phyloP scores from a whole-genome alignment of 495 filamentous ascomycete species.

The Tirmania nivea region DNA sequence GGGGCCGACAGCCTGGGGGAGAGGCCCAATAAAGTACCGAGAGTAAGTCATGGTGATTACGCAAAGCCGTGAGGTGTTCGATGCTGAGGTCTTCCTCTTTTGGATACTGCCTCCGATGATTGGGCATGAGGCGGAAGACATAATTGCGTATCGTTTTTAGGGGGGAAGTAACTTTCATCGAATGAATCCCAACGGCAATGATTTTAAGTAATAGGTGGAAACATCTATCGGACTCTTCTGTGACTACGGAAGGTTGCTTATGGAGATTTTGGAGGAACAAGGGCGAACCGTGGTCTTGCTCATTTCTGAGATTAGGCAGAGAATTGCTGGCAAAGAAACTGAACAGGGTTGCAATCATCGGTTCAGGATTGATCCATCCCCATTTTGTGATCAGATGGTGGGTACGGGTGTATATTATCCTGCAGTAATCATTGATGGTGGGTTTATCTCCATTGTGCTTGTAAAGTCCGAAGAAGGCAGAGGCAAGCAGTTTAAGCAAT shows the following conservation, averaged over 20 bases:
- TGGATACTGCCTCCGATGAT: conserved; percentile 59
- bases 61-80: conserved; percentile 60
- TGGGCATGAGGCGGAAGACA: conserved; percentile 53
- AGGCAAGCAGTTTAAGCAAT: conserved; percentile 41
- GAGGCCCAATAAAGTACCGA: conserved; percentile 75
- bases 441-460: conserved; percentile 31
- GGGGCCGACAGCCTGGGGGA: conserved; percentile 46
- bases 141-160: conserved; percentile 55
- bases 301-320: conserved; percentile 51
- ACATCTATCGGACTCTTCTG: conserved; percentile 50
- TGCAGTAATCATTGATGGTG: conserved; percentile 64
- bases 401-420: conserved; percentile 50
- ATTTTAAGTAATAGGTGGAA: conserved; percentile 90
- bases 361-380: conserved; percentile 68
- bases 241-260: conserved; percentile 34
- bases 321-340: conserved; percentile 71
- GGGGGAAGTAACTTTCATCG: conserved; percentile 25
- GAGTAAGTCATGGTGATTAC: conserved; percentile 86
- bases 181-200: conserved; percentile 44
- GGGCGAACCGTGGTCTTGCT: conserved; percentile 55
- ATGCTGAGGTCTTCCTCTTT: conserved; percentile 56
- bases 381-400: conserved; percentile 56
- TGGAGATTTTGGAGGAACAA: conserved; percentile 56
- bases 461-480: conserved; percentile 45
- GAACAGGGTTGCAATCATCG: conserved; percentile 59